Percentiles rank a stretch among this genome's conserved stretches.
Conservation (phyloP, 192 early-diverging fungal genomes). For the Rhizophlyctis rosea region DNA sequence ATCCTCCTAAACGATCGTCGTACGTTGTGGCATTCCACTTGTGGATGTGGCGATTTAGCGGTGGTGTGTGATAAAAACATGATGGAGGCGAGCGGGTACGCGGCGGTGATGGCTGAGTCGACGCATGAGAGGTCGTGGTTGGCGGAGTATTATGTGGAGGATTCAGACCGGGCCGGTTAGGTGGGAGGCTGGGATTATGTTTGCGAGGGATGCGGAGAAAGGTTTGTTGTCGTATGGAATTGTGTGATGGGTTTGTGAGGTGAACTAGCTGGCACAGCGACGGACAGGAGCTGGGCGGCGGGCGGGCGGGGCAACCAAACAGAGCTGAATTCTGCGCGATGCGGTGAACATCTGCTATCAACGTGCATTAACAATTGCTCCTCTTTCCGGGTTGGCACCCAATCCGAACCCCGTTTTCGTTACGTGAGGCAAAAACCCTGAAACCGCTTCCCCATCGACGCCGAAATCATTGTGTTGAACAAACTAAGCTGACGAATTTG, state of each 20-base stretch:
- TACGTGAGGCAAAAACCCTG: constrained; percentile 89
- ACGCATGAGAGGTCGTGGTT: constrained; percentile 74
- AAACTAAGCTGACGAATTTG: not conserved
- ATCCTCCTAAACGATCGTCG: too few species aligned
- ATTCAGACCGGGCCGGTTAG: constrained; percentile 72
- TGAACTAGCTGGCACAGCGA: too few species aligned
- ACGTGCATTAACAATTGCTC: not conserved
- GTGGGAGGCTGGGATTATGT: constrained; percentile 72
- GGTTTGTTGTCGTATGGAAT: too few species aligned
- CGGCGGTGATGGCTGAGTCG: constrained; percentile 72
- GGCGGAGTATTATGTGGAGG: constrained; percentile 69
- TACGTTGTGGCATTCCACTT: too few species aligned
- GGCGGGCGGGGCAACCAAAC: too few species aligned
- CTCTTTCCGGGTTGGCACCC: constrained; percentile 64
- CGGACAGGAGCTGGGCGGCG: too few species aligned
- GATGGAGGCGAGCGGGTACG: constrained; percentile 86
- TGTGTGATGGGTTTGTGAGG: too few species aligned
- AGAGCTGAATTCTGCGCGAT: not conserved
- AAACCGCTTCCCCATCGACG: constrained; percentile 76
- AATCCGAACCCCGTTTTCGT: constrained; percentile 82
- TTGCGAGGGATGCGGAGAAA: constrained; percentile 59
- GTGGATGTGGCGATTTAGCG: constrained; percentile 78
- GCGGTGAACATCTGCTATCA: constrained; percentile 7
- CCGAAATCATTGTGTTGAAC: constrained; percentile 67
- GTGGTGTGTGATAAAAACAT: constrained; percentile 85